Conservation (phyloP, 208 protist species). For the Leishmania braziliensis region DNA sequence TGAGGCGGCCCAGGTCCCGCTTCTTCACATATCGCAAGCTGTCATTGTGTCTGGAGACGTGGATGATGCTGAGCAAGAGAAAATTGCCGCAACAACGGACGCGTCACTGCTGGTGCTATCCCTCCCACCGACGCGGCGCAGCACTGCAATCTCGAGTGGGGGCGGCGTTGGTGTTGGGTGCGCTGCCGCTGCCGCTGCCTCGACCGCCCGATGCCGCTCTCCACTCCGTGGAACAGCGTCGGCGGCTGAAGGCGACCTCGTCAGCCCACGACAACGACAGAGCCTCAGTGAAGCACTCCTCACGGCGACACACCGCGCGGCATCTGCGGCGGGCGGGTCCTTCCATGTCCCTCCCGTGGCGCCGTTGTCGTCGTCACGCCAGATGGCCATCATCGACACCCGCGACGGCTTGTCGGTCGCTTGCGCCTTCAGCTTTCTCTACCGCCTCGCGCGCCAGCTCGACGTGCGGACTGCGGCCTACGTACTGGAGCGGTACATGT, state of each 20-base stretch:
- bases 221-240: too few relatives aligned
- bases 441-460: constrained; percentile 37
- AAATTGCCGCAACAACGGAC: neutral
- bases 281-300: constrained; percentile 30
- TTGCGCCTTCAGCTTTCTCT: constrained; percentile 57
- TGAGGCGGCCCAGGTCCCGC: constrained; percentile 48
- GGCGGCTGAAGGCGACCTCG: neutral
- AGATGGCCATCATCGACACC: constrained; percentile 45
- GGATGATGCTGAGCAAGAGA: neutral
- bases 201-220: neutral
- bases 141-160: neutral
- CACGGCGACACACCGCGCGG: constrained; percentile 2
- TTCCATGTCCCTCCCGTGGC: neutral
- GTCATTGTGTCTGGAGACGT: neutral
- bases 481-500: constrained; percentile 50
- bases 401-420: constrained; percentile 42
- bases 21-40: constrained; percentile 48
- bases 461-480: constrained; percentile 27
- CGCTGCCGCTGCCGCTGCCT: neutral
- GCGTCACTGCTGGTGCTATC: too few relatives aligned
- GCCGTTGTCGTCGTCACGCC: neutral
- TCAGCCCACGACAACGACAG: constrained; percentile 18
- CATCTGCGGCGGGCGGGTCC: neutral
- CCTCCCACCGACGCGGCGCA: neutral
- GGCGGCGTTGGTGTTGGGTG: neutral